Evolutionary conservation across 352 stramenopile species (phyloP), one percentile per base, ranked within the genome.

Genomic region (Pythium dissotocum): DNA sequence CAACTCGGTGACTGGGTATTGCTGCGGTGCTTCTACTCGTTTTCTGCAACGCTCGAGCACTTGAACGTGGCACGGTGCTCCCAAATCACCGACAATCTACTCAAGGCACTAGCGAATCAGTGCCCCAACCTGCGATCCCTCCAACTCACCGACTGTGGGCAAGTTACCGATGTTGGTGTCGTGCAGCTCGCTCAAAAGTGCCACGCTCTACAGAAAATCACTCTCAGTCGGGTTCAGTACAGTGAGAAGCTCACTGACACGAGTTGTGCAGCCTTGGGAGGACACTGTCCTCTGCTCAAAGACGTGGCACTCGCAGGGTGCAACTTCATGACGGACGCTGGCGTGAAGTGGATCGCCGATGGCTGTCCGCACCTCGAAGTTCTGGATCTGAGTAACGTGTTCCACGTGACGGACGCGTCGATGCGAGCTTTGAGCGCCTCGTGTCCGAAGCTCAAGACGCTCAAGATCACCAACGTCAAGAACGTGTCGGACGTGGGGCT

Each of bases 181-280:
- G 83, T 97, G 2, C 78, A 81, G 51, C 67, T 98, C 16, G 88
- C 89, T 0, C 77, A 89, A 52, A 77, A 82, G 26, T 98, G 91
- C 73, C 69, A 59, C 7, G 28, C 69, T 14, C 78, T 98, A 6
- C 78, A 93, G 38, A 79, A 85, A 40, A 73, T 98, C 72, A 85
- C 73, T 1, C 93, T 80, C 36, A 81, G 72, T 60, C 89, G 73
- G 65, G 64, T 30, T 66, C 86, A 70, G 42, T 83, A 87, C 56
- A 89, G 77, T 16, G 78, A 91, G 26, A 79, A 88, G 55, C 85
- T 98, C 61, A 97, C 91, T 1, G 93, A 98, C 70, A 90, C 96
- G 0, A 77, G 87, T 16, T 88, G 96, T 33, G 74, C 95, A 10
- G 87, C 92, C 10, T 68, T 98, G 1, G 83, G 84, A 0, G 79